Conservation (phyloP, 2,329 filamentous ascomycete genomes). For the Tolypocladium tropicale region DNA sequence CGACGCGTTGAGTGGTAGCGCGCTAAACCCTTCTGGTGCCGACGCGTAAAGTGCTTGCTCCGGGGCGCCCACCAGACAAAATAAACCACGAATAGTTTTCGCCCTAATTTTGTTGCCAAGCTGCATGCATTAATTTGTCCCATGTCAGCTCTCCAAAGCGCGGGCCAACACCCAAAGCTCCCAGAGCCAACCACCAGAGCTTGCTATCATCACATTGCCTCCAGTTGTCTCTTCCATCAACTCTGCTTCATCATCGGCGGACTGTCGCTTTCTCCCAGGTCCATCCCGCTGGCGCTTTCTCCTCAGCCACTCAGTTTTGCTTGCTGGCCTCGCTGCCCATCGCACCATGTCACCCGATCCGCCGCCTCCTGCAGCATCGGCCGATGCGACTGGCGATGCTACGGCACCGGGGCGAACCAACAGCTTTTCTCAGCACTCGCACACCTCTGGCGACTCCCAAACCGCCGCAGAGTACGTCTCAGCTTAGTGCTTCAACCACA, state of each 20-base stretch:
- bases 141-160: neutral
- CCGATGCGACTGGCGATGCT: slow-evolving; percentile 11
- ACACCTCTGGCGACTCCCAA: slow-evolving; percentile 52
- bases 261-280: neutral
- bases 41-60: slow-evolving; percentile 26
- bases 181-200: neutral
- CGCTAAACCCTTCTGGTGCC: slow-evolving; percentile 17
- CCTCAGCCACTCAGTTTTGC: neutral
- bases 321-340: neutral
- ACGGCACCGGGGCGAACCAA: slow-evolving; percentile 32
- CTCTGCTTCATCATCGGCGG: neutral
- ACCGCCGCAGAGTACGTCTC: slow-evolving; percentile 58
- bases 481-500: neutral
- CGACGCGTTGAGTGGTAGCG: slow-evolving; percentile 33
- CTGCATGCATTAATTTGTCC: neutral
- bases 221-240: neutral
- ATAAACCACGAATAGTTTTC: neutral
- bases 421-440: slow-evolving; percentile 49
- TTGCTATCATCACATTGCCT: neutral
- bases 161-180: neutral
- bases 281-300: neutral
- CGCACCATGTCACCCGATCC: slow-evolving; percentile 25
- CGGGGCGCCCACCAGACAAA: neutral
- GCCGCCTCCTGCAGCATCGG: slow-evolving; percentile 14
- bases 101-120: fast-evolving